Evolutionary conservation across 2,329 filamentous ascomycete species (phyloP), one percentile per base, ranked within the genome.

Genomic region (Exophiala sp.): DNA sequence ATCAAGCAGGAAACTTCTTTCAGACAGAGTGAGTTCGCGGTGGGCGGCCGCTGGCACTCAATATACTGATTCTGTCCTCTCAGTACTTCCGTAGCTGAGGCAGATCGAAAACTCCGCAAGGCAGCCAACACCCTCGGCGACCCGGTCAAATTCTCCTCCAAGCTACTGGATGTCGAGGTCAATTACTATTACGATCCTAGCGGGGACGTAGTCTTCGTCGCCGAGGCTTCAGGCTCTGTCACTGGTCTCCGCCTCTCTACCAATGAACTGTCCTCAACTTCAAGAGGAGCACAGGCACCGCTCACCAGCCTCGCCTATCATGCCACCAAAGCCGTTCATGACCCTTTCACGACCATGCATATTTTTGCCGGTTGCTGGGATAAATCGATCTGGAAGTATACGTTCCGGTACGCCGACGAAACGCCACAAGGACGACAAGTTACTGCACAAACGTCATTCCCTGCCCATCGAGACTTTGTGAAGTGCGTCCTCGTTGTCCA

Each of bases 341-440:
- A 48, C 22, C 39, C 46, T 10, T 40, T 48, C 23, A 53, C 46
- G 16, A 43, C 44, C 19, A 53, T 50, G 19, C 85, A 77, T 1
- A 64, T 96, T 9, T 96, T 88, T 66, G 88, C 88, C 19, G 91
- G 90, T 27, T 93, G 84, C 52, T 98, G 93, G 93, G 91, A 98
- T 70, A 95, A 95, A 70, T 78, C 81, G 16, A 78, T 97, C 50
- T 95, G 89, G 83, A 86, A 85, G 24, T 96, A 88, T 86, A 77
- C 86, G 61, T 71, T 84, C 24, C 71, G 75, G 14, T 80, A 80
- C 16, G 38, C 44, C 19, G 74, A 73, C 37, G 66, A 73, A 23
- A 69, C 72, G 1, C 73, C 72, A 75, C 77, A 78, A 50, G 89
- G 88, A 3, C 91, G 97, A 67, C 75, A 79, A 11, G 27, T 51